A percentile compares a stretch with the other conserved stretches of the same genome.
Evolutionary conservation across 2,329 filamentous ascomycete species (phyloP).

Genomic region (Chaetomiaceae sp.): DNA sequence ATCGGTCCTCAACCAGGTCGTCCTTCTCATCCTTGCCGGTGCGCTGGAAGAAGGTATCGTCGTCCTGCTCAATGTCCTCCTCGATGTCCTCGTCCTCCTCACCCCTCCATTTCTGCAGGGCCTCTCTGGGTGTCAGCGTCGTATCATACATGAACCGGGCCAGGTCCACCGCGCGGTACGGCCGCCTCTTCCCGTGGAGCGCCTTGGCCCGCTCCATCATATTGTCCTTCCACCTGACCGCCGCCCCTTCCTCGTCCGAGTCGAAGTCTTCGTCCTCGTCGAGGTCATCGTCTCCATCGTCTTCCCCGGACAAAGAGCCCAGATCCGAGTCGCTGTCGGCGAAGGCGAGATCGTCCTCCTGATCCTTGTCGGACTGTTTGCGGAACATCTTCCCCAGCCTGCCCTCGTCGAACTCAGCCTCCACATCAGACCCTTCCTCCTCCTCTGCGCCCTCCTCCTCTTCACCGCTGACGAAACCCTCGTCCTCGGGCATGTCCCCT

Average conservation of each 20-base stretch:
- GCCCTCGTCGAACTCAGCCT: slow-evolving; percentile 53
- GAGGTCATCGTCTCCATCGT: slow-evolving; percentile 42
- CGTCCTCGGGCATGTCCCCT: slow-evolving; percentile 48
- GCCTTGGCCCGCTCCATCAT: slow-evolving; percentile 69
- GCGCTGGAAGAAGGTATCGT: slow-evolving; percentile 63
- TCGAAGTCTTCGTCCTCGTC: slow-evolving; percentile 47
- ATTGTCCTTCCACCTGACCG: slow-evolving; percentile 82
- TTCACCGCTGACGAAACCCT: slow-evolving; percentile 52
- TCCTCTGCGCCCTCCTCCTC: slow-evolving; percentile 56
- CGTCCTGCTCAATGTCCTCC: slow-evolving; percentile 52
- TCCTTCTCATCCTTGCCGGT: slow-evolving; percentile 62
- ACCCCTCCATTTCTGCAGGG: slow-evolving; percentile 75
- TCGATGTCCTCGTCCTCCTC: slow-evolving; percentile 55
- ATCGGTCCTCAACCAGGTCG: slow-evolving; percentile 67
- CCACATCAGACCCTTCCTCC: slow-evolving; percentile 45
- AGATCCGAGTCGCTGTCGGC: slow-evolving; percentile 97
- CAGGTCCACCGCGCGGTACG: slow-evolving; percentile 76
- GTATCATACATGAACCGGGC: slow-evolving; percentile 87
- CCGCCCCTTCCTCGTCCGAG: slow-evolving; percentile 70
- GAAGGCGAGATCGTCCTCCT: slow-evolving; percentile 74
- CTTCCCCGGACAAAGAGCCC: slow-evolving; percentile 69
- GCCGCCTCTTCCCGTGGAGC: slow-evolving; percentile 63
- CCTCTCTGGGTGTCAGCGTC: slow-evolving; percentile 67
- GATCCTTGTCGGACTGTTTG: slow-evolving; percentile 45
- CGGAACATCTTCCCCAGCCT: slow-evolving; percentile 59